Percentiles rank a stretch among this genome's conserved stretches.
Evolutionary conservation across 306 rosid species (phyloP).

Genomic region (Glycine soja): DNA sequence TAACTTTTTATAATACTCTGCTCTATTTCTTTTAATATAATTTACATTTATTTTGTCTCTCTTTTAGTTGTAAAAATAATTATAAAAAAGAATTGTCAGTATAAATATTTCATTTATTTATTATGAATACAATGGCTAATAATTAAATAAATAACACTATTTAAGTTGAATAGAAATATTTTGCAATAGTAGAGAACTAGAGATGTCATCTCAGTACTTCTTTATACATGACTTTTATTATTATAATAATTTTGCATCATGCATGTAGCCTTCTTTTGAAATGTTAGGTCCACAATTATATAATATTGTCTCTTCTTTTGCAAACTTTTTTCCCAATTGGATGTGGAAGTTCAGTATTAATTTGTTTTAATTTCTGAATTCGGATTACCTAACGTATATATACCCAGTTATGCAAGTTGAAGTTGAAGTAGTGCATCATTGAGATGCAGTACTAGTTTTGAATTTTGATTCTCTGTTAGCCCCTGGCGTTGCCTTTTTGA

Average conservation of each 20-base stretch:
- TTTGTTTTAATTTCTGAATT: slow-evolving; percentile 4
- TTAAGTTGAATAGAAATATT: neutral
- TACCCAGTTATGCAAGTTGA: neutral
- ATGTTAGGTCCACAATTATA: slow-evolving; percentile 37
- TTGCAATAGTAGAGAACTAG: neutral
- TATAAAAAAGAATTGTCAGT: too few relatives aligned
- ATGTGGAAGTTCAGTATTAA: neutral
- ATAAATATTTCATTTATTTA: too few relatives aligned
- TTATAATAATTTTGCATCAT: too few relatives aligned
- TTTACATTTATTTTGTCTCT: too few relatives aligned
- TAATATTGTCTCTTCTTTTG: neutral
- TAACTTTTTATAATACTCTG: too few relatives aligned
- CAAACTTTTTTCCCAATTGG: neutral
- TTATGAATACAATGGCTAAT: neutral
- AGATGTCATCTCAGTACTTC: neutral
- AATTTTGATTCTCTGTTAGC: slow-evolving; percentile 2
- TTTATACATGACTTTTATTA: neutral
- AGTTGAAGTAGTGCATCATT: slow-evolving; percentile 24
- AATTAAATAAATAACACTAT: neutral
- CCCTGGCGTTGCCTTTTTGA: neutral
- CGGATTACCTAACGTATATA: neutral
- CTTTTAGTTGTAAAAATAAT: too few relatives aligned
- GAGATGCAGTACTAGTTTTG: neutral
- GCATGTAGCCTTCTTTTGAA: neutral
- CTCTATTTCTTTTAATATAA: too few relatives aligned